phyloP scores from a whole-genome alignment of 2,329 filamentous ascomycete species.

The Aspergillus persii region DNA sequence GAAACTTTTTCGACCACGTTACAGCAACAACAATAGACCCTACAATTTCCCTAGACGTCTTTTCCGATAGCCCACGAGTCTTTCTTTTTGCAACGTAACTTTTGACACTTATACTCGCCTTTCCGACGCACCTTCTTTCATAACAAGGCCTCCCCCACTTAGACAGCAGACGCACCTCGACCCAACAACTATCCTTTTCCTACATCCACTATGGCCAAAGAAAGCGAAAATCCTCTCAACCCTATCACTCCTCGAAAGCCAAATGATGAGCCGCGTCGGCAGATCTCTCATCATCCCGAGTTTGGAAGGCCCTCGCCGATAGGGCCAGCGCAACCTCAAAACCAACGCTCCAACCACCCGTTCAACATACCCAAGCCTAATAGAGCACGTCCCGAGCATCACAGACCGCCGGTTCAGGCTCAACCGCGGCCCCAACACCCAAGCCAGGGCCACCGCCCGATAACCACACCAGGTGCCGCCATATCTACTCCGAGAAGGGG shows the following conservation, averaged over 20 bases:
- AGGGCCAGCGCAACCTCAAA: constrained; percentile 42
- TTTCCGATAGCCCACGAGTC: too few relatives aligned
- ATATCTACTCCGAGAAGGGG: constrained; percentile 24
- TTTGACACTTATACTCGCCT: neutral
- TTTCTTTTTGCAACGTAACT: neutral
- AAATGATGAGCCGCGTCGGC: constrained; percentile 32
- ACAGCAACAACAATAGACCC: neutral
- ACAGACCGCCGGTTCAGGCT: constrained; percentile 32
- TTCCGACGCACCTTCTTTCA: neutral
- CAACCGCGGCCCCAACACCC: constrained; percentile 21
- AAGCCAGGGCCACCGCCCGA: constrained; percentile 19
- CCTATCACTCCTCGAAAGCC: constrained; percentile 36
- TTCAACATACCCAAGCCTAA: constrained; percentile 55
- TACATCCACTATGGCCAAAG: constrained; percentile 49
- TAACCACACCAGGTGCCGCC: constrained; percentile 15
- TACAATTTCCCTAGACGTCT: neutral
- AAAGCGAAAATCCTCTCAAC: constrained; percentile 47
- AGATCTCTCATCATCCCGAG: constrained; percentile 45
- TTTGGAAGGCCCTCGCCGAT: constrained; percentile 61
- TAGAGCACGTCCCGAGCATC: constrained; percentile 51
- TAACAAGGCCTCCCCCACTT: neutral
- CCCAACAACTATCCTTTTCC: neutral
- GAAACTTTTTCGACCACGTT: neutral
- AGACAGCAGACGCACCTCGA: neutral
- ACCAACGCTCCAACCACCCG: constrained; percentile 38